Base-by-base conservation (phyloP, 305 asterid species). In the Fraxinus greggii region DNA sequence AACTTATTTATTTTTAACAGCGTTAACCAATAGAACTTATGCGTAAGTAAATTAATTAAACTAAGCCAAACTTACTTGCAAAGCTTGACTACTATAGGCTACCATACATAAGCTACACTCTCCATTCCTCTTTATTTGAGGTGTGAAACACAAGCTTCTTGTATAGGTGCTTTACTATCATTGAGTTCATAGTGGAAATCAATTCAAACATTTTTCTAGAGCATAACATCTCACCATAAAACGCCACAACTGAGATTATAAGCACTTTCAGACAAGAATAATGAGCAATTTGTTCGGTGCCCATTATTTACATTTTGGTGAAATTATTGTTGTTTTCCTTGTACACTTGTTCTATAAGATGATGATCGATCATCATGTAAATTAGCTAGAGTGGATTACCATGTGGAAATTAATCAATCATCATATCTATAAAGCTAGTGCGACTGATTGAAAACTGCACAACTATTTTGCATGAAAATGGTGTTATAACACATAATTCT, bases 121-220 rank as follows among this genome's bases (percentile, higher is more conserved):
- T 54, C 24, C 45, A 45, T 6, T 31, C 31, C 3, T 48, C 51
- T 45, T 19, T 79, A 48, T 42, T 83, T 65, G 79, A 85, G 85
- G 83, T 89, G 91, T 89, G 91, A 85, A 79, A 82, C 85, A 63
- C 86, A 89, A 88, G 91, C 78, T 84, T 86, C 85, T 51, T 80
- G 23, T 19, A 6, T 1, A 42, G 80, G 84, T 72, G 87, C 69
- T 82, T 75, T 32, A 40, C 79, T 56, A 85, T 86, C 82, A 88
- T 85, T 77, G 79, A 85, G 51, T 79, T 85, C 72, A 65, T 84
- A 83, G 84, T 87, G 85, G 92, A 88, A 74, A 78, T 29, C 70
- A 76, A 83, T 83, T 81, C 80, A 54, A 81, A 83, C 42, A 36
- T 76, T 81, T 84, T 87, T 84, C 81, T 24, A 78, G 85, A 87